These are phyloP conservation scores for Metschnikowia bowlesiae DNA, from an alignment of 805 yeast genomes.

Conservation along the genomic window DNA sequence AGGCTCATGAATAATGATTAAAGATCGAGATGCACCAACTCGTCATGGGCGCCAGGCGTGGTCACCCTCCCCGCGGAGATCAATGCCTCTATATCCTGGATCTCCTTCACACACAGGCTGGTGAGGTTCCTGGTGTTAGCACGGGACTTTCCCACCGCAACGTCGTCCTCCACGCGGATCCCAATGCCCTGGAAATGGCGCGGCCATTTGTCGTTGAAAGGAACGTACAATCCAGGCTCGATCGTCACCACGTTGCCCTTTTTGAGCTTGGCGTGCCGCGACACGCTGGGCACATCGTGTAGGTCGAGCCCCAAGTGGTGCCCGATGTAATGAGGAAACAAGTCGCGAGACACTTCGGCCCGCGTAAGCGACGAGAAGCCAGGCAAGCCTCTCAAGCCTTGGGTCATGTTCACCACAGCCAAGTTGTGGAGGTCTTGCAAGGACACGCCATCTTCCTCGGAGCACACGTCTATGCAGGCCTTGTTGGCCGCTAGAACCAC, in stretches of 20 bases:
- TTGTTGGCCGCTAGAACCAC: slow-evolving; percentile 84
- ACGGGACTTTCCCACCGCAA: slow-evolving; percentile 65
- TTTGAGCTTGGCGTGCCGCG: slow-evolving; percentile 50
- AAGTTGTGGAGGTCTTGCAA: slow-evolving; percentile 71
- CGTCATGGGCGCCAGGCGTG: slow-evolving; percentile 39
- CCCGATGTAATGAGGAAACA: slow-evolving; percentile 94
- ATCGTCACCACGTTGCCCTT: slow-evolving; percentile 85
- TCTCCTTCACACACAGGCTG: slow-evolving; percentile 80
- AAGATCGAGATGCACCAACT: slow-evolving; percentile 27
- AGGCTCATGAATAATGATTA: slow-evolving; percentile 11
- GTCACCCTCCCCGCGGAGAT: slow-evolving; percentile 55
- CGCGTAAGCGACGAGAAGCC: slow-evolving; percentile 57
- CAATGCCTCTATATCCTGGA: slow-evolving; percentile 70
- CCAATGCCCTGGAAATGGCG: slow-evolving; percentile 82
- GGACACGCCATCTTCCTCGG: slow-evolving; percentile 46
- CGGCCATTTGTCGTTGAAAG: slow-evolving; percentile 70
- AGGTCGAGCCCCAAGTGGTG: slow-evolving; percentile 93
- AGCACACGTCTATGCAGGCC: slow-evolving; percentile 68
- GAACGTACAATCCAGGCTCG: slow-evolving; percentile 94
- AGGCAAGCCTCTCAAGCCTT: slow-evolving; percentile 60
- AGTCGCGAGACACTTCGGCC: slow-evolving; percentile 45
- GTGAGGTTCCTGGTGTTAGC: slow-evolving; percentile 57
- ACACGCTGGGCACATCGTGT: slow-evolving; percentile 69
- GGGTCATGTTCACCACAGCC: slow-evolving; percentile 55
- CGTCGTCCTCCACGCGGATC: slow-evolving; percentile 90